phyloP scores from a whole-genome alignment of 495 filamentous ascomycete species.

The Margaritispora aquatica region DNA sequence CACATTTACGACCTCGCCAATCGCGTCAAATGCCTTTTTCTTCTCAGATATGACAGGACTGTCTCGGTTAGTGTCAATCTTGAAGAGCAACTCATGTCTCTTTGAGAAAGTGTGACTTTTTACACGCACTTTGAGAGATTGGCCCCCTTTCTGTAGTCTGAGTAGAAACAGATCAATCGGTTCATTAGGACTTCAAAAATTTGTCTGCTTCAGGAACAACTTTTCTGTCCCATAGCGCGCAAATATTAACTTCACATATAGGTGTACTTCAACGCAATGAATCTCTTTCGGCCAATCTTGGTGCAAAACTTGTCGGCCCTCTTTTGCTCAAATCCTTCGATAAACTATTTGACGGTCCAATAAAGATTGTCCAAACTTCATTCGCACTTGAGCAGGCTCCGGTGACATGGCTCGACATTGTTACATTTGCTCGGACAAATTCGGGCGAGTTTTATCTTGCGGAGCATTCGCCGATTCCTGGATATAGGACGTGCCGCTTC shows the following conservation, averaged over 20 bases:
- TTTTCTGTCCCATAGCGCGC: neutral
- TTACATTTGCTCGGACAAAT: conserved; percentile 75
- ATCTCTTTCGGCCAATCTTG: conserved; percentile 77
- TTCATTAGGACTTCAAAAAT: neutral
- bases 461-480: conserved; percentile 49
- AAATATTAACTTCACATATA: neutral
- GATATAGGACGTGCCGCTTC: conserved; percentile 69
- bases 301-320: conserved; percentile 74
- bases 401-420: conserved; percentile 77
- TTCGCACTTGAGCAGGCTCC: conserved; percentile 51
- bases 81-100: too few species aligned
- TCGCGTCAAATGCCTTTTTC: too few species aligned
- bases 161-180: neutral
- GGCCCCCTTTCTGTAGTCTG: too few species aligned
- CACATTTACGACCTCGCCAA: neutral
- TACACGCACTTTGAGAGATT: too few species aligned
- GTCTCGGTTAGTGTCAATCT: too few species aligned
- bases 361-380: conserved; percentile 48
- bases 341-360: conserved; percentile 74
- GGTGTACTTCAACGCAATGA: conserved; percentile 80
- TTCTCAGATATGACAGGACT: too few species aligned
- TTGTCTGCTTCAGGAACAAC: neutral
- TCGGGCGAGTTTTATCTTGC: conserved; percentile 73
- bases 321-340: conserved; percentile 82
- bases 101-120: too few species aligned